Base-by-base conservation (phyloP, 495 filamentous ascomycete species). In the Wilcoxina mikolae region DNA sequence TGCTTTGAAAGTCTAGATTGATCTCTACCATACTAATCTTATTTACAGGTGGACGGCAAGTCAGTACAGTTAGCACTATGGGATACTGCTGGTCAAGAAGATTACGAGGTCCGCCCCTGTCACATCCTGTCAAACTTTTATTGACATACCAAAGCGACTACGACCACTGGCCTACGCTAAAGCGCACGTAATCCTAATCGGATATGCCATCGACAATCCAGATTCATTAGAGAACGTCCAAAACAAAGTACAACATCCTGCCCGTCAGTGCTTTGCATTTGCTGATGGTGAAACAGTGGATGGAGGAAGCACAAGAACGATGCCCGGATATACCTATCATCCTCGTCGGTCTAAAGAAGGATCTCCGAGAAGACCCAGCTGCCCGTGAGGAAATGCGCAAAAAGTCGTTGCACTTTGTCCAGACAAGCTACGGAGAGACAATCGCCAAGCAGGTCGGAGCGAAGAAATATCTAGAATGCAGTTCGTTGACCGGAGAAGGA, bases 61-160 rank as follows among this genome's bases (percentile, higher is more conserved):
- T 93, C 87, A 29, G 91, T 99, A 31, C 93, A 99, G 77, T 77
- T 99, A 59, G 91, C 91, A 55, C 72, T 99, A 60, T 99, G 91
- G 91, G 91, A 99, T 82, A 99, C 91, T 39, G 91, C 91, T n/a
- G 91, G 91, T 54, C 91, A 98, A 70, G 91, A 98, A 78, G 91
- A 98, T 66, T 98, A 96, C 71, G 93, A 99, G 68, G 77, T 84
- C 50, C 17, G 43, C 38, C 25, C 18, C 7, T 35, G n/a, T n/a
- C n/a, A n/a, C n/a, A n/a, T n/a, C n/a, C n/a, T n/a, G n/a, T n/a
- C n/a, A 38, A 9, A 17, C 33, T 38, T n/a, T n/a, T n/a, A n/a
- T n/a, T 20, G 17, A 2, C 49, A 26, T n/a, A 4, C 9, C 7
- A 38, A 49, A 66, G 68, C 74, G 83, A 60, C 74, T 99, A 71